Evolutionary conservation across 768 basidiomycete genomes (phyloP).

Genomic region (Naematelia aurantialba): DNA sequence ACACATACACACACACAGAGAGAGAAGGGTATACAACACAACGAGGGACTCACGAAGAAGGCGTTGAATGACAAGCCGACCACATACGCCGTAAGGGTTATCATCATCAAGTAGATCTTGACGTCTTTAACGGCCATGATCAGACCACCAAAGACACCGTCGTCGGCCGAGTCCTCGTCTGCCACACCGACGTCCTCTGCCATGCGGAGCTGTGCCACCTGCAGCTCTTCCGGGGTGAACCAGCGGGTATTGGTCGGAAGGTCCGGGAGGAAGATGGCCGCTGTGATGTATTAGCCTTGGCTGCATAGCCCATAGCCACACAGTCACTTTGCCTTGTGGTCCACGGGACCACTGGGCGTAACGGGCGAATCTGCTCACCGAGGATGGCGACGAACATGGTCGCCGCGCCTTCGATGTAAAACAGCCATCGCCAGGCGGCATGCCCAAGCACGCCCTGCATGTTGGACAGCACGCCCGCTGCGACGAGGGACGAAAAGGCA

Average conservation of each 20-base stretch:
- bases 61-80: slow-evolving; percentile 67
- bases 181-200: slow-evolving; percentile 53
- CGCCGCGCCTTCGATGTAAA: slow-evolving; percentile 68
- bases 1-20: too few relatives aligned
- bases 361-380: slow-evolving; percentile 61
- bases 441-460: slow-evolving; percentile 69
- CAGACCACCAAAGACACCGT: slow-evolving; percentile 54
- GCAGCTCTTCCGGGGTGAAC: slow-evolving; percentile 42
- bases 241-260: slow-evolving; percentile 45
- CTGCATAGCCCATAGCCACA: too few relatives aligned
- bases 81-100: slow-evolving; percentile 60
- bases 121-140: slow-evolving; percentile 65
- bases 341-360: neutral
- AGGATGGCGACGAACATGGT: slow-evolving; percentile 67
- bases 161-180: slow-evolving; percentile 55
- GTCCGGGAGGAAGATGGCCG: slow-evolving; percentile 56
- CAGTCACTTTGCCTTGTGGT: slow-evolving; percentile 61
- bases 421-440: slow-evolving; percentile 68
- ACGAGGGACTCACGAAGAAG: slow-evolving; percentile 53
- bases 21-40: slow-evolving; percentile 6
- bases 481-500: slow-evolving; percentile 73
- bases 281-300: slow-evolving; percentile 63
- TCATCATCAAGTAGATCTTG: slow-evolving; percentile 72
- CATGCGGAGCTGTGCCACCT: slow-evolving; percentile 42
- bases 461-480: slow-evolving; percentile 66